Base-by-base conservation (phyloP, 164 flowering plant genomes). In the Echeveria elegans region DNA sequence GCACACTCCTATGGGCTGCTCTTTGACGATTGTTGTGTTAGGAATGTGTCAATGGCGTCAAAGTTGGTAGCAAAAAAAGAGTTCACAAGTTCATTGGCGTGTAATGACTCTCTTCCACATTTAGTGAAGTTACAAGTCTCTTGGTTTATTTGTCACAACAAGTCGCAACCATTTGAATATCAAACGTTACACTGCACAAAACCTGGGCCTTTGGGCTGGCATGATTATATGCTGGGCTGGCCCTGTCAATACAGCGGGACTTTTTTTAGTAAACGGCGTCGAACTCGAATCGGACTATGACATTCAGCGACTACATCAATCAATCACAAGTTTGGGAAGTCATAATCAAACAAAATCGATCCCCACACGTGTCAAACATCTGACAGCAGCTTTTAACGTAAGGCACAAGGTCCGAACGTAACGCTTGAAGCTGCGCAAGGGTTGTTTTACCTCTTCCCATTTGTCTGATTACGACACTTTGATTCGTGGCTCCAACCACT, bases 331-430 rank as follows among this genome's bases (percentile, higher is more conserved):
- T n/a, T n/a, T n/a, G n/a, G 26, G 11, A 10, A 21, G 10, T 21
- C 56, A 11, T 23, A 50, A 21, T 47, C 53, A 16, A n/a, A 47
- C 2, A 6, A 29, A 56, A 56, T n/a, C 32, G 12, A 56, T 26
- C 32, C 32, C 31, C 61, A 56, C 61, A 56, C 61, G 61, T 56
- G 61, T 56, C 61, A 28, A 56, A 23, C 60, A 53, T 23, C 60
- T n/a, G n/a, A n/a, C n/a, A 6, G 11, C 60, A 53, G 9, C 31
- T 12, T 34, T 7, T n/a, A n/a, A n/a, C n/a, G n/a, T 29, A 48
- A 9, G 14, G 8, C 41, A 8, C 30, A 9, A 28, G 32, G 32
- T 32, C 61, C 61, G 61, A 32, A 28, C 61, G 61, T 18, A 56
- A 26, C 61, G 5, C 61, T 56, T 56, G 34, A 56, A 56, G 61